A percentile compares a stretch with the other conserved stretches of the same genome.
These are phyloP conservation scores for Backusella psychrophila DNA, from an alignment of 192 early-diverging fungal species.

Conservation along the genomic window DNA sequence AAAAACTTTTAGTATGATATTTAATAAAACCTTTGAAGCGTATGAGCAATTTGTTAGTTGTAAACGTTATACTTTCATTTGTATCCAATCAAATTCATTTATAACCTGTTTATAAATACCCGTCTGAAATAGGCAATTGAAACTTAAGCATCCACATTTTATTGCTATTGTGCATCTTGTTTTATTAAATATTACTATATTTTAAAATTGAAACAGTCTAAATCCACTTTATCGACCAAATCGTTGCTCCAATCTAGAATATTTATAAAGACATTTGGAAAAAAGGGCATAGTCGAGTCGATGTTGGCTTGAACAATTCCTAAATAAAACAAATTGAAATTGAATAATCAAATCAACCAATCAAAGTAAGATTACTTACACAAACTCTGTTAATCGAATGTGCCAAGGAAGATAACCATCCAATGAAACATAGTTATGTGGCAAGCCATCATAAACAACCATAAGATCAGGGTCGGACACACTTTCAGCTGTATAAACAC, in stretches of 20 bases:
- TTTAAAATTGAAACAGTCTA: background rate
- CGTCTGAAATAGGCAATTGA: background rate
- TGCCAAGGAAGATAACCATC: slow-evolving; percentile 37
- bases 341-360: background rate
- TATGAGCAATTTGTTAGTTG: no score
- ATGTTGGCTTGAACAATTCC: slow-evolving; percentile 1
- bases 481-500: background rate
- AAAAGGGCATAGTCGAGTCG: slow-evolving; percentile 9
- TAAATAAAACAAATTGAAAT: background rate
- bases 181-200: background rate
- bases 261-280: slow-evolving; percentile 11
- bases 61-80: no score
- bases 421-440: slow-evolving; percentile 32
- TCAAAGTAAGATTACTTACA: slow-evolving; percentile 5
- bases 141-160: background rate
- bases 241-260: slow-evolving; percentile 16
- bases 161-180: background rate
- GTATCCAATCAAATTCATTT: no score
- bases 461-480: slow-evolving; percentile 30
- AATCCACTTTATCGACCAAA: slow-evolving; percentile 14
- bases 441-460: slow-evolving; percentile 33
- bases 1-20: no score
- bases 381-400: slow-evolving; percentile 29
- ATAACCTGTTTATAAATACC: no score
- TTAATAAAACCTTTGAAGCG: no score